Percentiles rank a stretch among this genome's conserved stretches.
Conservation (phyloP, 2,329 filamentous ascomycete genomes). For the Verticillium tricorpus region DNA sequence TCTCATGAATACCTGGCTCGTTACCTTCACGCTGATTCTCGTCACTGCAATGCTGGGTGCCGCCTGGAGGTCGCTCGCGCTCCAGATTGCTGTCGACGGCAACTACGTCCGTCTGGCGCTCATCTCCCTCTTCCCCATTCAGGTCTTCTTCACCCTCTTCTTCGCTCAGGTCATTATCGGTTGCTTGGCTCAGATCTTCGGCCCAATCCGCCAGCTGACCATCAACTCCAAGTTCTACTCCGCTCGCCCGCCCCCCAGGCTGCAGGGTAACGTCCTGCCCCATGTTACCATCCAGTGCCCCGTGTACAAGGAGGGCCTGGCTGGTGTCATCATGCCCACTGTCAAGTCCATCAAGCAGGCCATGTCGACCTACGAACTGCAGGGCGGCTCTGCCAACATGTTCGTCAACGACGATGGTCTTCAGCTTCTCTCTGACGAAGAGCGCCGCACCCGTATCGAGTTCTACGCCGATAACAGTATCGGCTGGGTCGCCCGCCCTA, state of each 20-base stretch:
- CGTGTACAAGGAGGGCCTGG: slow-evolving; percentile 81
- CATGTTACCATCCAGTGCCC: slow-evolving; percentile 82
- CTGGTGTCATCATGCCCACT: slow-evolving; percentile 70
- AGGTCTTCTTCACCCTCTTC: slow-evolving; percentile 79
- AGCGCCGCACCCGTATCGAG: slow-evolving; percentile 58
- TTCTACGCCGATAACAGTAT: slow-evolving; percentile 67
- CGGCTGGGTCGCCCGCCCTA: slow-evolving; percentile 64
- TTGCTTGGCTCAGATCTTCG: slow-evolving; percentile 70
- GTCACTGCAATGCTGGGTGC: slow-evolving; percentile 64
- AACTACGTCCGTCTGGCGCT: slow-evolving; percentile 61
- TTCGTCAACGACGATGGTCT: slow-evolving; percentile 74
- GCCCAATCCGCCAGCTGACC: slow-evolving; percentile 67
- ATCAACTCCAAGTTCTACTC: slow-evolving; percentile 81
- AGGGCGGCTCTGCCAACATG: slow-evolving; percentile 74
- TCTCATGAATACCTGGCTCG: slow-evolving; percentile 64
- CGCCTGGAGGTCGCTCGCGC: slow-evolving; percentile 64
- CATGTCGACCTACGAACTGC: slow-evolving; percentile 71
- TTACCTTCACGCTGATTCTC: slow-evolving; percentile 61
- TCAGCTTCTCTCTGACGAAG: slow-evolving; percentile 60
- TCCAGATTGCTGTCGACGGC: slow-evolving; percentile 62
- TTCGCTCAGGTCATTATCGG: slow-evolving; percentile 76
- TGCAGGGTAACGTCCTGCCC: slow-evolving; percentile 55
- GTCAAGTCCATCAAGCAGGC: slow-evolving; percentile 74
- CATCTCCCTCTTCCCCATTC: slow-evolving; percentile 61
- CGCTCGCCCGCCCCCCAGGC: slow-evolving; percentile 59